Evolutionary conservation across 2,329 filamentous ascomycete genomes (phyloP).

Genomic region (Sporothrix luriei): DNA sequence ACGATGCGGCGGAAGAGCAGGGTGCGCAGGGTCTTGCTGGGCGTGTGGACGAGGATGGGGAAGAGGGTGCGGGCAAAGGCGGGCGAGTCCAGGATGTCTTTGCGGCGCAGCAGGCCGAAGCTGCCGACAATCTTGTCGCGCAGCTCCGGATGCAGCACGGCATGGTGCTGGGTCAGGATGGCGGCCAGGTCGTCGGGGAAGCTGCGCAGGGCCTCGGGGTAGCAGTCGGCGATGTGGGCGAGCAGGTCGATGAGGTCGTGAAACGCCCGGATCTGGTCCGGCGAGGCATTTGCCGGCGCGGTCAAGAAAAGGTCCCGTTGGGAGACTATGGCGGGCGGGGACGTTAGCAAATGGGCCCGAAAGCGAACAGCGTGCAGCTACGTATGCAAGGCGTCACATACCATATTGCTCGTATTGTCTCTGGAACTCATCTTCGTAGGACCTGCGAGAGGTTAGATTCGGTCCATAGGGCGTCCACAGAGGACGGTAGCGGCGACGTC

Average conservation of each 20-base stretch:
- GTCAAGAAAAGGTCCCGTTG: slow-evolving; percentile 89
- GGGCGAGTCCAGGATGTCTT: slow-evolving; percentile 86
- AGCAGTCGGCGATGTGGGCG: slow-evolving; percentile 91
- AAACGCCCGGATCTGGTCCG: slow-evolving; percentile 78
- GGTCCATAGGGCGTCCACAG: background rate
- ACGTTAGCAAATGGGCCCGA: background rate
- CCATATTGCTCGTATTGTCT: slow-evolving; percentile 91
- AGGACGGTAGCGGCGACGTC: background rate
- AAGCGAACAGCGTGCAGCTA: background rate
- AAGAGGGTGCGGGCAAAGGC: slow-evolving; percentile 82
- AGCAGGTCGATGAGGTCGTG: slow-evolving; percentile 92
- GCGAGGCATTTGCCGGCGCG: slow-evolving; percentile 75
- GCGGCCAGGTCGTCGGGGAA: slow-evolving; percentile 82
- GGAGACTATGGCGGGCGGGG: slow-evolving; percentile 47
- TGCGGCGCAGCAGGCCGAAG: slow-evolving; percentile 82
- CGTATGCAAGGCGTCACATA: slow-evolving; percentile 14
- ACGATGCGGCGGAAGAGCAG: slow-evolving; percentile 88
- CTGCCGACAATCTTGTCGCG: slow-evolving; percentile 94
- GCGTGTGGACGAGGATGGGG: slow-evolving; percentile 82
- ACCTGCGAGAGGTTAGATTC: slow-evolving; percentile 51
- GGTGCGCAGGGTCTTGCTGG: slow-evolving; percentile 83
- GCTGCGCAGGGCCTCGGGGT: slow-evolving; percentile 73
- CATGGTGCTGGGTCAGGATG: slow-evolving; percentile 80
- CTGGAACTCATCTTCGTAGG: slow-evolving; percentile 74
- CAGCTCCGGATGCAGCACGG: slow-evolving; percentile 77